Base-by-base conservation (phyloP, 1,284 basidiomycete species). In the Neolentinus lepideus region DNA sequence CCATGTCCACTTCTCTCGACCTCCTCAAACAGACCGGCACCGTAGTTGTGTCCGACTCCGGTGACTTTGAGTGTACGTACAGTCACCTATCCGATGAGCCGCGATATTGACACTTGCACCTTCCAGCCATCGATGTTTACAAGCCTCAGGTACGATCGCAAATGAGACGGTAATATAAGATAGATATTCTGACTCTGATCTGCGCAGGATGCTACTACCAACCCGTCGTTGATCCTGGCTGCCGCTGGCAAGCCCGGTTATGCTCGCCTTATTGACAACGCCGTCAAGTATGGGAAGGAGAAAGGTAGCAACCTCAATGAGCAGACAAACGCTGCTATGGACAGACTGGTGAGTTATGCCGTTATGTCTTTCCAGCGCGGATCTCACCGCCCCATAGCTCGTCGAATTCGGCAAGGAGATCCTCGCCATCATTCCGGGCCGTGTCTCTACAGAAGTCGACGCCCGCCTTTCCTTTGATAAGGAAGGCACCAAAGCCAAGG, bases 361-460 rank as follows among this genome's bases (percentile, higher is more conserved):
- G n/a, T 51, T 16, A 16, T 16, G 29, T 53, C 47, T 38, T 56
- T 47, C 19, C 36, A 1, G 38, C 25, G n/a, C 38, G 31, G 25
- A 46, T 47, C 48, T 51, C 53, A 8, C 36, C 50, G 50, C 51
- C 14, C 29, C 25, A 56, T 43, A 94, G 91, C 86, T 98, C 60
- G 93, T 98, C 67, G 94, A 93, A 71, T 99, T 99, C 74, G 96
- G 96, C 64, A 89, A 86, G 73, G 94, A 92, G 77, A 98, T 99
- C 70, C 82, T 99, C 58, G 79, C 82, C 64, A 93, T 99, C 73
- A 93, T 99, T 68, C 96, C 97, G 59, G 97, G 96, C 61, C 92
- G 96, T 73, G 96, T 99, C 63, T 99, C 96, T 53, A 99, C 96
- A 62, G 96, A 99, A 75, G 95, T 99, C 63, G 96, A 99, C 72